These are phyloP conservation scores for Urochloa ruziziensis DNA, from an alignment of 176 grass and related monocot genomes.

Conservation along the genomic window DNA sequence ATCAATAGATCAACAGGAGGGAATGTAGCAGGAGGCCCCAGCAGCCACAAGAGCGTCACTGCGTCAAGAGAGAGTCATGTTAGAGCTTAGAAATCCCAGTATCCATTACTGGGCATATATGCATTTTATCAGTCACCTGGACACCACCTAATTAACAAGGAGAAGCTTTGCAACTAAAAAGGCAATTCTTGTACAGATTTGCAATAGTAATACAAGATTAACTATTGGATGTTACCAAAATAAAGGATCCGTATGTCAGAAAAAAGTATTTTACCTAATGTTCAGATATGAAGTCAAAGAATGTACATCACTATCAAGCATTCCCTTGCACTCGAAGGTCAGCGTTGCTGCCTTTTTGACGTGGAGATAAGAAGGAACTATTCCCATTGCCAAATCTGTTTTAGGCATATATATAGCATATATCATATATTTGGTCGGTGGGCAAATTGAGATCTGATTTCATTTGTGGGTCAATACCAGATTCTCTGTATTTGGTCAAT, in stretches of 20 bases:
- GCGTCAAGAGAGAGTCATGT: background rate
- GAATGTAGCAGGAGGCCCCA: no score
- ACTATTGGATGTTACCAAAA: background rate
- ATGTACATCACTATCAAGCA: background rate
- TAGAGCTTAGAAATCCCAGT: background rate
- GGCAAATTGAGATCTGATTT: background rate
- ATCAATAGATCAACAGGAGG: no score
- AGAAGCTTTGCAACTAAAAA: background rate
- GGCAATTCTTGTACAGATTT: background rate
- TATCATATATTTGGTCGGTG: background rate
- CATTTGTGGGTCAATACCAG: background rate
- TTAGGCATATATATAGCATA: background rate
- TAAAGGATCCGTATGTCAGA: background rate
- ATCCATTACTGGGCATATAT: background rate
- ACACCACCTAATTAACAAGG: no score
- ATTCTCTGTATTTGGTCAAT: background rate
- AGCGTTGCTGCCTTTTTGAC: background rate
- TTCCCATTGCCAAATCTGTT: conserved; percentile 9
- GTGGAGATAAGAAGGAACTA: conserved; percentile 16
- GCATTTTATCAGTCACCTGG: background rate
- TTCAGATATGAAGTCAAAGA: background rate
- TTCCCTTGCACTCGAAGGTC: background rate
- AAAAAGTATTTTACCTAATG: background rate
- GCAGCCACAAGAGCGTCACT: background rate
- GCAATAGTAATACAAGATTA: background rate